Percentiles rank a stretch among this genome's conserved stretches.
phyloP scores from a whole-genome alignment of 73 alveolate genomes.

The Paramecium tetraurelia region DNA sequence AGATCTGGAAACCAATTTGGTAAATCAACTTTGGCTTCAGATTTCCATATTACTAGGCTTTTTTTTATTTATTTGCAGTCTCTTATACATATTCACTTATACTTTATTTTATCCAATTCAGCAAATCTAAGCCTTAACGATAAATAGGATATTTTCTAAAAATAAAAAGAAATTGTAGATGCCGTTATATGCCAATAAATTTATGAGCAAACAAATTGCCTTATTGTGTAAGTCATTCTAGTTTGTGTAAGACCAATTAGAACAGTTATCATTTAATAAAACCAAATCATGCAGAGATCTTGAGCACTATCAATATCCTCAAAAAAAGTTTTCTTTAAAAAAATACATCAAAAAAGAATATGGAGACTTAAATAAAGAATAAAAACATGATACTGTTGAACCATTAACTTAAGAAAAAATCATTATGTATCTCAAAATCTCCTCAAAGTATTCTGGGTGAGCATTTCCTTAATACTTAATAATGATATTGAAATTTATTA shows the following conservation, averaged over 20 bases:
- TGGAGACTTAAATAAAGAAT: background rate
- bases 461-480: background rate
- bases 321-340: background rate
- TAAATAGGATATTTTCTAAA: background rate
- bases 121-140: background rate
- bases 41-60: background rate
- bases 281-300: background rate
- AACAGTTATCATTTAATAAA: background rate
- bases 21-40: background rate
- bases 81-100: background rate
- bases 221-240: background rate
- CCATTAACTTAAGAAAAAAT: background rate
- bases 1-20: background rate
- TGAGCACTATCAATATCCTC: background rate
- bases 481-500: background rate
- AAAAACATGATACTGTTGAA: background rate
- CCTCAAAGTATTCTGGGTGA: background rate
- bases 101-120: background rate
- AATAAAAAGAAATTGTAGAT: background rate
- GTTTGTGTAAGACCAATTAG: background rate
- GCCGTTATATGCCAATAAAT: background rate
- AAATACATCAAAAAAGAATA: background rate
- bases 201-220: background rate
- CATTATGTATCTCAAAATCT: background rate
- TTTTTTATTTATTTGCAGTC: background rate